phyloP scores from a whole-genome alignment of 2,329 filamentous ascomycete genomes.

The Teratosphaeria gauchensis region DNA sequence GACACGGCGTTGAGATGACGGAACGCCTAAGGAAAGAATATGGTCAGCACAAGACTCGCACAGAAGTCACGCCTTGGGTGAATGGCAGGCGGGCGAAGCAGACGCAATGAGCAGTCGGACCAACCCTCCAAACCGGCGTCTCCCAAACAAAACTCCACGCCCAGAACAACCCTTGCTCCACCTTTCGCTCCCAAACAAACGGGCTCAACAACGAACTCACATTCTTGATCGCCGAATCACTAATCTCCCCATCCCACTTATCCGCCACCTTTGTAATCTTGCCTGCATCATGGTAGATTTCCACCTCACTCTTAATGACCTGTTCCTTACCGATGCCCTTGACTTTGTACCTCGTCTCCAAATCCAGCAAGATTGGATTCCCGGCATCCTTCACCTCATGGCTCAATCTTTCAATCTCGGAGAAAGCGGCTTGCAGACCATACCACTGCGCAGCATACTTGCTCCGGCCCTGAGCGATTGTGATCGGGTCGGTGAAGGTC shows the following conservation, averaged over 20 bases:
- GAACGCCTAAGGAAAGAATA: slow-evolving; percentile 34
- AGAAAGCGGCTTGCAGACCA: slow-evolving; percentile 49
- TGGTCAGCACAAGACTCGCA: slow-evolving; percentile 19
- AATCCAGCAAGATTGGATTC: slow-evolving; percentile 50
- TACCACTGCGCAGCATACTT: slow-evolving; percentile 49
- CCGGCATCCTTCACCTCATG: slow-evolving; percentile 46
- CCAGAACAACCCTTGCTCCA: slow-evolving; percentile 29
- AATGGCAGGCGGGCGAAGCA: slow-evolving; percentile 2
- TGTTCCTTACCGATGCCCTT: slow-evolving; percentile 45
- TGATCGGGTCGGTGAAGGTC: slow-evolving; percentile 50
- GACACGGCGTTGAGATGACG: slow-evolving; percentile 43
- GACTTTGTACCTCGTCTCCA: slow-evolving; percentile 44
- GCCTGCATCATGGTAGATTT: slow-evolving; percentile 35
- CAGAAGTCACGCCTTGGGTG: neutral
- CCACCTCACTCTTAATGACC: slow-evolving; percentile 39
- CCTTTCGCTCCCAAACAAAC: slow-evolving; percentile 31
- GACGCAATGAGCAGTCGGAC: slow-evolving; percentile 9
- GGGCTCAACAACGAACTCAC: slow-evolving; percentile 36
- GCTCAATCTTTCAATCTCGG: slow-evolving; percentile 45
- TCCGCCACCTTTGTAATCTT: slow-evolving; percentile 47
- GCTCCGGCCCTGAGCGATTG: slow-evolving; percentile 46
- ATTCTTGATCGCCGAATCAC: slow-evolving; percentile 41
- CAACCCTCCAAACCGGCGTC: slow-evolving; percentile 33
- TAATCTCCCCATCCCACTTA: slow-evolving; percentile 44
- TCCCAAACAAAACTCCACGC: slow-evolving; percentile 31